Evolutionary conservation across 1,139 yeast species (phyloP), one percentile per base, ranked within the genome.

Genomic region (Hemisphaericaspora lyxosophila): DNA sequence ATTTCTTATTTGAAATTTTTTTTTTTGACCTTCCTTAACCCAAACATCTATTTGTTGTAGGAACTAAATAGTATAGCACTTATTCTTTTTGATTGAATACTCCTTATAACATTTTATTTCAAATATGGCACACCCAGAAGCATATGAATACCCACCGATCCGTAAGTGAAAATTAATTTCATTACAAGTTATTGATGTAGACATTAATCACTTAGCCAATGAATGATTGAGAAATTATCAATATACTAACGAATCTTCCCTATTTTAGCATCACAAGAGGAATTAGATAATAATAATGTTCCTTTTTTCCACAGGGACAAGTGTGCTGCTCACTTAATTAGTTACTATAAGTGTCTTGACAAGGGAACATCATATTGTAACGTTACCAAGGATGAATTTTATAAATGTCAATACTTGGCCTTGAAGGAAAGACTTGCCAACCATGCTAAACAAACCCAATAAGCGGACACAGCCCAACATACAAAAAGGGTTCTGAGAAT

Each of bases 301-400:
- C 76, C 77, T 13, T 70, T 70, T 52, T 57, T 66, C 46, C 58
- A 71, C 57, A 65, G 77, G 59, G 77, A 71, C 53, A 64, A 59
- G 43, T 71, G 77, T 58, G 76, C 77, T 33, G 63, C 72, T 35
- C 73, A 61, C 46, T 64, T 69, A 50, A 70, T 71, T 44, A 57
- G 60, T 39, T 71, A 71, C 57, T 71, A 67, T 52, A 64, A 70
- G 47, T 71, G 77, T 50, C 69, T 71, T 41, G 69, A 67, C 48
- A 70, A 69, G 50, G 77, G 76, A 2, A 65, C 70, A 14, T 64
- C 73, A 2, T 71, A 64, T 52, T 71, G 77, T 45, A 49, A 55
- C 34, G 53, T 51, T 32, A 58, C 75, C 43, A 71, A 71, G 56
- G 76, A 70, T 44, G 70, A 62, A 45, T 70, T 70, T 49, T 71